Evolutionary conservation across 805 yeast genomes (phyloP).

Genomic region (Ogataea neopini): DNA sequence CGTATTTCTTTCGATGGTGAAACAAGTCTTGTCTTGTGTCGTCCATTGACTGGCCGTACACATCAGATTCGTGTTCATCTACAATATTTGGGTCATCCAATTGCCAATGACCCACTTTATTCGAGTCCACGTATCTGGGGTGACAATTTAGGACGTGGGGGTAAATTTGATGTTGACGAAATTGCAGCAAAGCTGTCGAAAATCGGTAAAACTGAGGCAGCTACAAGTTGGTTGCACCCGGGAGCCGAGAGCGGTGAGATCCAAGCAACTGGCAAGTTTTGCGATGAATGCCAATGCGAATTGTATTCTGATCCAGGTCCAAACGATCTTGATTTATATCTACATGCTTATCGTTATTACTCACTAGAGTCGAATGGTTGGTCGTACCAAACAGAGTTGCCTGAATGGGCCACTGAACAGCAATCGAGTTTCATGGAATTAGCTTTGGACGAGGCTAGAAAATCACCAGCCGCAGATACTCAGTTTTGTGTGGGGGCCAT

Average conservation of each 20-base stretch:
- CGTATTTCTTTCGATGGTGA: slow-evolving; percentile 68
- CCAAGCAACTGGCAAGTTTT: slow-evolving; percentile 50
- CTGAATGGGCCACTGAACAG: slow-evolving; percentile 75
- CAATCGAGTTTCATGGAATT: slow-evolving; percentile 65
- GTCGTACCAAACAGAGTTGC: slow-evolving; percentile 74
- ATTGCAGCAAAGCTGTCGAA: slow-evolving; percentile 53
- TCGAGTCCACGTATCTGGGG: slow-evolving; percentile 87
- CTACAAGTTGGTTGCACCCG: slow-evolving; percentile 69
- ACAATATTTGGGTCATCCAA: slow-evolving; percentile 86
- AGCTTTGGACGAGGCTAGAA: slow-evolving; percentile 76
- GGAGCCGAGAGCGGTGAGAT: slow-evolving; percentile 58
- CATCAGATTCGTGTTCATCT: slow-evolving; percentile 95
- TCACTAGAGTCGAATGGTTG: slow-evolving; percentile 51
- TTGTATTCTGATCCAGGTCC: slow-evolving; percentile 87
- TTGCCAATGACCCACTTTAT: slow-evolving; percentile 90
- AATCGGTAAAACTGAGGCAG: slow-evolving; percentile 69
- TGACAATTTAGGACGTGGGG: slow-evolving; percentile 60
- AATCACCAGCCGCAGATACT: slow-evolving; percentile 78
- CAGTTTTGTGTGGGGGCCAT: slow-evolving; percentile 96
- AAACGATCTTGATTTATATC: slow-evolving; percentile 83
- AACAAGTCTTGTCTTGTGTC: slow-evolving; percentile 73
- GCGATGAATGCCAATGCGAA: slow-evolving; percentile 67
- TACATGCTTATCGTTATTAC: slow-evolving; percentile 85
- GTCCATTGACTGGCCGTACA: slow-evolving; percentile 89
- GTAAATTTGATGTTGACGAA: slow-evolving; percentile 44